Evolutionary conservation across 306 rosid genomes (phyloP), one percentile per base, ranked within the genome.

Genomic region (Casuarina equisetifolia): DNA sequence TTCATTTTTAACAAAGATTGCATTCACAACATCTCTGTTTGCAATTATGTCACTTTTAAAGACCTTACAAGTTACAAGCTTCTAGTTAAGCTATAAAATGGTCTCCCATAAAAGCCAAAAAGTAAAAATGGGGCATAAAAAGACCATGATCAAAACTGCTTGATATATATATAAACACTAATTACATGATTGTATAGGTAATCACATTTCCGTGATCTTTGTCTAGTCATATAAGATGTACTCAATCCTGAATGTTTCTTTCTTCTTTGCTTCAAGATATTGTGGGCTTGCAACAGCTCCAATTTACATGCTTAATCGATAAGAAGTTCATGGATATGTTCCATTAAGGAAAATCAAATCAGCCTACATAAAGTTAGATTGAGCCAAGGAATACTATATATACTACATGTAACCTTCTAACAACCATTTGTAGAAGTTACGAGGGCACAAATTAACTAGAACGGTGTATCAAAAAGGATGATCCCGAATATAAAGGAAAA

Each of bases 381-480:
- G 10, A 9, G 11, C 67, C 67, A 11, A 55, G 62, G 35, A 5
- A 55, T 35, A 55, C 62, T 3, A 58, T 20, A 15, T 36, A 62
- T 36, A 17, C 20, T 15, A 62, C 35, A 62, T 4, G 6, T 20
- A n/a, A 71, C 8, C 66, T 73, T 8, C 32, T 42, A 66, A 13
- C 51, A 49, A 9, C 49, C 49, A 36, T 16, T 43, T 77, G 69
- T 53, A 52, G 9, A 57, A 69, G 13, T 20, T 69, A 54, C 40
- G 42, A 5, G 5, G 35, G 46, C 7, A 20, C 5, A 8, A 75
- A 75, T 6, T 51, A 53, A 76, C 45, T 46, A 81, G 78, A 69
- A 19, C 25, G 63, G 64, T 83, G 75, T 70, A 76, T 77, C 42
- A n/a, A 48, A 55, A 64, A 76, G 62, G 42, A 79, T 25, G 74